Percentiles rank a stretch among this genome's conserved stretches.
Evolutionary conservation across 2,329 filamentous ascomycete genomes (phyloP).

Genomic region (Erysiphe pulchra): DNA sequence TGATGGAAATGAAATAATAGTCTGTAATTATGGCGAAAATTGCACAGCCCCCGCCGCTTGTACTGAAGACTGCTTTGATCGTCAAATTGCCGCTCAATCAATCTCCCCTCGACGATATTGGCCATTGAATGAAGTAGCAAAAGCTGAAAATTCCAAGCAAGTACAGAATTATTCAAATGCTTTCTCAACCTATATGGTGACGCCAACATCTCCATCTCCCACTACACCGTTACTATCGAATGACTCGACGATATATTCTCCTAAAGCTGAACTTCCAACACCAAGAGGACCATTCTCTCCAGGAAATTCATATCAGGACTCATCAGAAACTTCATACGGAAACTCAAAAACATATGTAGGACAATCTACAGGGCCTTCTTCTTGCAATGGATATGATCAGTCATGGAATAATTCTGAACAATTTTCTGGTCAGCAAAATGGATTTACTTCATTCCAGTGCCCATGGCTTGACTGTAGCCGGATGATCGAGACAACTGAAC

Average conservation of each 20-base stretch:
- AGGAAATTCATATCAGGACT: neutral
- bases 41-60: neutral
- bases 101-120: neutral
- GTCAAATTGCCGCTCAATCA: neutral
- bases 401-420: neutral
- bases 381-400: neutral
- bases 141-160: neutral
- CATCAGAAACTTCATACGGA: neutral
- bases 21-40: neutral
- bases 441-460: slow-evolving; percentile 5
- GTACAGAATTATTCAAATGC: neutral
- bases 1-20: neutral
- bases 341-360: neutral
- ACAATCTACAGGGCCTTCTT: neutral
- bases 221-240: neutral
- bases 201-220: neutral
- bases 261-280: neutral
- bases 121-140: neutral
- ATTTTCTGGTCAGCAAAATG: neutral
- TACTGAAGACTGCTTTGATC: neutral
- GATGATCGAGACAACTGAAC: slow-evolving; percentile 5
- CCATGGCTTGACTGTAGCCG: slow-evolving; percentile 10
- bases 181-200: neutral
- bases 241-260: neutral
- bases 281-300: neutral